Percentiles rank a stretch among this genome's conserved stretches.
Evolutionary conservation across 2,329 filamentous ascomycete species (phyloP).

Genomic region (Fusarium concolor): DNA sequence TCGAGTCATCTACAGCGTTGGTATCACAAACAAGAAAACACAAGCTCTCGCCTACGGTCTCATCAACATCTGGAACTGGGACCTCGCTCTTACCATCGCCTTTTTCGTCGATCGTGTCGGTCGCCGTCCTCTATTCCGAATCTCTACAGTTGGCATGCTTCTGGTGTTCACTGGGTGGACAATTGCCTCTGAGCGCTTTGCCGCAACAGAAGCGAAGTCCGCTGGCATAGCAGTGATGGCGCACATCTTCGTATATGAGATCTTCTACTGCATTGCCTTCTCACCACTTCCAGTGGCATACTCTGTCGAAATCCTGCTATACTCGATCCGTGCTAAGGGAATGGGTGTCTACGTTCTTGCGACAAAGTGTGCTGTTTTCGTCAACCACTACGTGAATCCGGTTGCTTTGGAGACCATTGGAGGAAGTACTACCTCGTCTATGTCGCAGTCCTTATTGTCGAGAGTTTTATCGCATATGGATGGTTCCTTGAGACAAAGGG

Average conservation of each 20-base stretch:
- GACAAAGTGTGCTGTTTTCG: constrained; percentile 47
- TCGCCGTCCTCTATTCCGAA: constrained; percentile 50
- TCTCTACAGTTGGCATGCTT: constrained; percentile 46
- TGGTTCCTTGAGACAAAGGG: constrained; percentile 65
- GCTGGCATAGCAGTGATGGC: constrained; percentile 51
- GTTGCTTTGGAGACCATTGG: constrained; percentile 62
- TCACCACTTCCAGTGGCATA: constrained; percentile 63
- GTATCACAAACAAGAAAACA: constrained; percentile 42
- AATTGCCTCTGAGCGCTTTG: constrained; percentile 50
- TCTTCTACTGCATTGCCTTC: constrained; percentile 66
- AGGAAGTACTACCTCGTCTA: constrained; percentile 69
- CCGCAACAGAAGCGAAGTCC: constrained; percentile 44
- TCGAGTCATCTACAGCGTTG: constrained; percentile 31
- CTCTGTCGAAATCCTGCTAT: constrained; percentile 66
- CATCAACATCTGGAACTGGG: constrained; percentile 48
- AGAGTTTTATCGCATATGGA: constrained; percentile 58
- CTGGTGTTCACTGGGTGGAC: constrained; percentile 52
- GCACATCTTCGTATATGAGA: constrained; percentile 53
- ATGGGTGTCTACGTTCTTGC: constrained; percentile 51
- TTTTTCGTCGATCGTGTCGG: constrained; percentile 46
- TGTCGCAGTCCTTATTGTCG: constrained; percentile 58
- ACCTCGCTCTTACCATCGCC: constrained; percentile 43
- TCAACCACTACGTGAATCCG: constrained; percentile 60
- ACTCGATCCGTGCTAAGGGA: constrained; percentile 63
- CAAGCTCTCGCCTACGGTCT: constrained; percentile 47